Percentiles rank a stretch among this genome's conserved stretches.
Conservation (phyloP, 139 green algal genomes). For the Micromonas commoda region DNA sequence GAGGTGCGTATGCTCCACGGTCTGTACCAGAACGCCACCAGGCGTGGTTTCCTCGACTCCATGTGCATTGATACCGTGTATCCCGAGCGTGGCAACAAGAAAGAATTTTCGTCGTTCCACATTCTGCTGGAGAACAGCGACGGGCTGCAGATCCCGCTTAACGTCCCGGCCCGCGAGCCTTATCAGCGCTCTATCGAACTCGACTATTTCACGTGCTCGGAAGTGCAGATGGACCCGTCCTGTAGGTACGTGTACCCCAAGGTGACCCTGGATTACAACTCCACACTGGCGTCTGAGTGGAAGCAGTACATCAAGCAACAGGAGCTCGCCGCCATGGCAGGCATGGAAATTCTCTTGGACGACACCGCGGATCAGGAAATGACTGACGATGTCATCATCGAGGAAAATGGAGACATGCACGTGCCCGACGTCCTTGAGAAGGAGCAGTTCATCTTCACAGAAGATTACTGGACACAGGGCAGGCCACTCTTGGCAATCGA, state of each 20-base stretch:
- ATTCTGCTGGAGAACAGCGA: slow-evolving; percentile 13
- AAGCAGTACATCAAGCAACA: neutral
- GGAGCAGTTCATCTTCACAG: slow-evolving; percentile 7
- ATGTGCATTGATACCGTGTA: slow-evolving; percentile 21
- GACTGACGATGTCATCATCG: neutral
- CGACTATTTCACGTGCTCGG: slow-evolving; percentile 7
- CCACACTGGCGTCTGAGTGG: neutral
- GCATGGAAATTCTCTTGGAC: neutral
- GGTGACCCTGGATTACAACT: slow-evolving; percentile 13
- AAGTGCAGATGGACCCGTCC: neutral
- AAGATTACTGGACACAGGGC: slow-evolving; percentile 16
- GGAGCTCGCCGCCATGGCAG: neutral
- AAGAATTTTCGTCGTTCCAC: neutral
- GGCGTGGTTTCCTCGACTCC: slow-evolving; percentile 7
- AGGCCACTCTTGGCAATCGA: neutral
- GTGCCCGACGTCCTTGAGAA: slow-evolving; percentile 19
- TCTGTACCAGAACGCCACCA: slow-evolving; percentile 5
- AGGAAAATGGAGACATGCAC: neutral
- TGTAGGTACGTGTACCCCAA: neutral
- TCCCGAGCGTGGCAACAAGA: neutral
- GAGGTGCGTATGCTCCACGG: slow-evolving; percentile 30
- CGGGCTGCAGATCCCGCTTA: slow-evolving; percentile 15
- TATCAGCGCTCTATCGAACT: neutral
- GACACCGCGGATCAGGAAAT: neutral
- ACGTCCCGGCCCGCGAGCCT: slow-evolving; percentile 10